Evolutionary conservation across 208 protist genomes (phyloP).

Genomic region (Wallacemonas sp.): DNA sequence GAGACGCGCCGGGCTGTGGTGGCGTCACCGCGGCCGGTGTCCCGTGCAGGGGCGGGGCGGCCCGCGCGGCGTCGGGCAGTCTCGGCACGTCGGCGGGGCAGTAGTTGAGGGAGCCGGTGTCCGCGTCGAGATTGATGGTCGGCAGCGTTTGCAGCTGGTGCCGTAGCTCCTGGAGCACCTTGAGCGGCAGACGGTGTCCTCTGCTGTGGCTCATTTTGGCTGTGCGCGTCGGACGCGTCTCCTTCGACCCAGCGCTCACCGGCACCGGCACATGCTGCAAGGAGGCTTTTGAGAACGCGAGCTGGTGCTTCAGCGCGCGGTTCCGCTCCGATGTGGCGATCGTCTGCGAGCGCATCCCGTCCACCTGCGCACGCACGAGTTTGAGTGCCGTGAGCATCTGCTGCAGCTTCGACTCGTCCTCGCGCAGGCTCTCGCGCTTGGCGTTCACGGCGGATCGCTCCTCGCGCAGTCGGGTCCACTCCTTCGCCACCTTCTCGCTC

Average conservation of each 20-base stretch:
- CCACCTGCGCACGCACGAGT: conserved; percentile 36
- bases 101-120: too few species aligned
- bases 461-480: conserved; percentile 41
- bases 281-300: conserved; percentile 2
- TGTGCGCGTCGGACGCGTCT: too few species aligned
- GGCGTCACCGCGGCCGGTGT: too few species aligned
- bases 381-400: conserved; percentile 54
- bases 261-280: not conserved
- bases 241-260: too few species aligned
- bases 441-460: conserved; percentile 29
- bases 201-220: not conserved
- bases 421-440: conserved; percentile 41
- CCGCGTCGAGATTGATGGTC: not conserved
- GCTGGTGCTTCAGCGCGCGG: conserved; percentile 19
- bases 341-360: conserved; percentile 21
- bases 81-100: too few species aligned
- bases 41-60: too few species aligned
- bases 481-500: conserved; percentile 27
- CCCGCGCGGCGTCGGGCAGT: too few species aligned
- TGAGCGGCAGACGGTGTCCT: conserved; percentile 11
- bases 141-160: conserved; percentile 22
- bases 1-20: too few species aligned
- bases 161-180: conserved; percentile 31
- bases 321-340: conserved; percentile 14
- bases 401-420: conserved; percentile 51